A percentile compares a stretch with the other conserved stretches of the same genome.
These are phyloP conservation scores for Citrullus mucosospermus DNA, from an alignment of 306 rosid genomes.

Conservation along the genomic window DNA sequence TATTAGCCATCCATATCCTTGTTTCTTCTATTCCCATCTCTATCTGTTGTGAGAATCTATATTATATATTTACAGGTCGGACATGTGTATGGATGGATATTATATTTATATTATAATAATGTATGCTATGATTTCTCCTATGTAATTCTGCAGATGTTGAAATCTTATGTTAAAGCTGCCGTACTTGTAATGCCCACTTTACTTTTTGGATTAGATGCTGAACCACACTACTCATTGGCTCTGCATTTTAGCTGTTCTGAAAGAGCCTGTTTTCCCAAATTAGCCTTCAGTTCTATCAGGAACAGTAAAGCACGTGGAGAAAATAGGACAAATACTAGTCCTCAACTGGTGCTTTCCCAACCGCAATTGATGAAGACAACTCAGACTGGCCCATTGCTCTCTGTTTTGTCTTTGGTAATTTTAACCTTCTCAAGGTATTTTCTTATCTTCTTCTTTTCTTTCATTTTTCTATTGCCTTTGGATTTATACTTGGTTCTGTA, in stretches of 20 bases:
- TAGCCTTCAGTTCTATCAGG: neutral
- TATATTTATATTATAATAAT: neutral
- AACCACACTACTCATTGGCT: neutral
- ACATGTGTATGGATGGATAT: neutral
- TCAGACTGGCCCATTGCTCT: neutral
- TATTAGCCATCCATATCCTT: neutral
- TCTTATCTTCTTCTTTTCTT: neutral
- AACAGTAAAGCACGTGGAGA: slow-evolving; percentile 3
- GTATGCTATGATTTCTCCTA: neutral
- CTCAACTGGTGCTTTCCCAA: neutral
- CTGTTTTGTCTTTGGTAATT: neutral
- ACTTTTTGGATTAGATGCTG: neutral
- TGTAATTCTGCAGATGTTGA: neutral
- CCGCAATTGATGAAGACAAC: neutral
- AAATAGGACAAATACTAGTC: neutral
- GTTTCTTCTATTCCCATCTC: neutral
- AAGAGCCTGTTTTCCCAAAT: neutral
- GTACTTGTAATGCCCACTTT: neutral
- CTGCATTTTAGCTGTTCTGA: neutral
- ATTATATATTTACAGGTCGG: neutral
- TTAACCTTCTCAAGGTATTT: neutral
- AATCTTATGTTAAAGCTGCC: neutral
- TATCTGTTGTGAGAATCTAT: neutral
- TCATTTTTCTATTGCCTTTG: neutral
- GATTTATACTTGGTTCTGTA: neutral